A percentile compares a stretch with the other conserved stretches of the same genome.
Conservation (phyloP, 2,329 filamentous ascomycete species). For the Exophiala calicioides region DNA sequence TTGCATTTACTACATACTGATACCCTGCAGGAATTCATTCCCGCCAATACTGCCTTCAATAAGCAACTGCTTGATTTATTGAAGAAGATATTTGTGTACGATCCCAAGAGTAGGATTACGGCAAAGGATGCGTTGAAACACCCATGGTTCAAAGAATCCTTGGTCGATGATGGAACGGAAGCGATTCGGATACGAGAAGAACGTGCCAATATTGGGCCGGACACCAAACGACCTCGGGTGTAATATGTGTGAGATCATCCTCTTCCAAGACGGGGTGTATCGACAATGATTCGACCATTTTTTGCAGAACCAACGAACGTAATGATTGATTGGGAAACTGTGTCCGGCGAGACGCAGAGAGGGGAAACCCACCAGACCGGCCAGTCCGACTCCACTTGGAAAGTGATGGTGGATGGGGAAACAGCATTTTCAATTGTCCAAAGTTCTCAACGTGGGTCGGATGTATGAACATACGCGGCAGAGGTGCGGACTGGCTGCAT, state of each 20-base stretch:
- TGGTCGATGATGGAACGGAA: slow-evolving; percentile 67
- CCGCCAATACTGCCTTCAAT: slow-evolving; percentile 61
- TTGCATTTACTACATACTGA: slow-evolving; percentile 24
- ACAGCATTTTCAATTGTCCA: no score
- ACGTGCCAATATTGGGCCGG: slow-evolving; percentile 23
- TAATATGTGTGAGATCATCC: slow-evolving; percentile 11
- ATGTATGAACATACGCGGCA: no score
- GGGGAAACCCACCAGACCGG: no score
- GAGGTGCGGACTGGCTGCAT: no score
- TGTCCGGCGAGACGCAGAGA: background rate
- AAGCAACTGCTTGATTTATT: slow-evolving; percentile 64
- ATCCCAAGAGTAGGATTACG: slow-evolving; percentile 65
- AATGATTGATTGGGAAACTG: slow-evolving; percentile 5
- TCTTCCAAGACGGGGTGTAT: no score
- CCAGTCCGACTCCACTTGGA: background rate
- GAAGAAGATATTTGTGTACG: slow-evolving; percentile 65
- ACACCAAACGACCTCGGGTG: slow-evolving; percentile 27
- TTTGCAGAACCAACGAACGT: background rate
- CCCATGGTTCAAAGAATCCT: slow-evolving; percentile 65
- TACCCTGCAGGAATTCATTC: slow-evolving; percentile 61
- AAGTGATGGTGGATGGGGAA: no score
- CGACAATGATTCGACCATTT: background rate
- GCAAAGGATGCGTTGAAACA: slow-evolving; percentile 66
- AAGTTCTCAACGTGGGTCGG: no score
- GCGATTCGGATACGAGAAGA: slow-evolving; percentile 58